Evolutionary conservation across 345 rosid genomes (phyloP).

Genomic region (Alliaria petiolata): DNA sequence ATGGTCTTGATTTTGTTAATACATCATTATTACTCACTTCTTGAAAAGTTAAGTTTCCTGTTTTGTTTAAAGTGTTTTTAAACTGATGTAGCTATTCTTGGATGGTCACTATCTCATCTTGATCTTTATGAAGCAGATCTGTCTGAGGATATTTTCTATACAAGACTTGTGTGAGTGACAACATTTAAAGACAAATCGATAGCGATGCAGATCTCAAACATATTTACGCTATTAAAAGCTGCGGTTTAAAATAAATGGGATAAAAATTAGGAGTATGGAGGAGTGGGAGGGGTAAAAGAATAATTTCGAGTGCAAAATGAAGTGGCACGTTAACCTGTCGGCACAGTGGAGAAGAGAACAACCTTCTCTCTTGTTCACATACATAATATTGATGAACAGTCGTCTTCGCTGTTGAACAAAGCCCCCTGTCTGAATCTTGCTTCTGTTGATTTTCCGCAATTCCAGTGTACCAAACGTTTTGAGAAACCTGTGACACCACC

Average conservation of each 20-base stretch:
- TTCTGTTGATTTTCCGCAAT: no score
- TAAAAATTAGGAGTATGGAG: conserved; percentile 10
- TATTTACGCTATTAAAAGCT: not conserved
- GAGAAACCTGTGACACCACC: not conserved
- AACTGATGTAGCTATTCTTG: not conserved
- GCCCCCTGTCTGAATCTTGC: not conserved
- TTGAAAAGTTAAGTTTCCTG: not conserved
- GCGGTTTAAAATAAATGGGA: no score
- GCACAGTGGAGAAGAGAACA: conserved; percentile 31
- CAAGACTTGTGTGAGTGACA: not conserved
- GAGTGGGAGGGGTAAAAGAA: conserved; percentile 26
- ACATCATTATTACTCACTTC: not conserved
- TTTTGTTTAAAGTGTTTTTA: not conserved
- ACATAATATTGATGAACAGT: conserved; percentile 19
- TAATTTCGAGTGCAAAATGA: conserved; percentile 13
- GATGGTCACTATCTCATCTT: not conserved
- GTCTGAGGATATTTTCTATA: not conserved
- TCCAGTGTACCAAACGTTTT: not conserved
- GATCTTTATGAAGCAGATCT: not conserved
- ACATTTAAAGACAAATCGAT: not conserved
- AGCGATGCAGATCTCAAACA: conserved; percentile 2
- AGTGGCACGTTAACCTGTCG: conserved; percentile 37
- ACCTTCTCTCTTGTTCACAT: conserved; percentile 25
- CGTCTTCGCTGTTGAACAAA: conserved; percentile 14
- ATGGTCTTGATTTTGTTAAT: not conserved